A percentile compares a stretch with the other conserved stretches of the same genome.
Evolutionary conservation across 345 rosid species (phyloP).

Genomic region (Pistacia vera): DNA sequence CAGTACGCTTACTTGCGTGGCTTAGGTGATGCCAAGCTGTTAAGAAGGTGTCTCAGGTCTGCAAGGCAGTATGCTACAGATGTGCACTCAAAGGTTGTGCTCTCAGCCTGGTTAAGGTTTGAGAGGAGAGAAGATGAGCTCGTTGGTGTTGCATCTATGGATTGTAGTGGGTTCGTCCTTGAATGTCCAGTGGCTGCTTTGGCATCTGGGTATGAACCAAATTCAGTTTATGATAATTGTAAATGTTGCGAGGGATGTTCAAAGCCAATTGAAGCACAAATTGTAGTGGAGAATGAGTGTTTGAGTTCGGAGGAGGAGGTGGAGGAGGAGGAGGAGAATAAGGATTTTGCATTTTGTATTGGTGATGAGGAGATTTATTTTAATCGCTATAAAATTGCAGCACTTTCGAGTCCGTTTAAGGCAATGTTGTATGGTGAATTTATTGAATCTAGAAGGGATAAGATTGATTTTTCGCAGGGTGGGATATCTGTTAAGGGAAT

Average conservation of each 20-base stretch:
- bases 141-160: slow-evolving; percentile 52
- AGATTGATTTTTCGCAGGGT: slow-evolving; percentile 63
- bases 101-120: slow-evolving; percentile 83
- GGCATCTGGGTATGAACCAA: slow-evolving; percentile 45
- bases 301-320: slow-evolving; percentile 41
- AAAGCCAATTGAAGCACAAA: slow-evolving; percentile 11
- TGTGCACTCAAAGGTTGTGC: slow-evolving; percentile 71
- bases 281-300: slow-evolving; percentile 29
- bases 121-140: slow-evolving; percentile 84
- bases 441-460: slow-evolving; percentile 51
- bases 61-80: slow-evolving; percentile 71
- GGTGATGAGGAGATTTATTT: slow-evolving; percentile 61
- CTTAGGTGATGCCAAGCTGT: slow-evolving; percentile 81
- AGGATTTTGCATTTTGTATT: slow-evolving; percentile 53
- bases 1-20: slow-evolving; percentile 60
- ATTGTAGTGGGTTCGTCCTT: slow-evolving; percentile 51
- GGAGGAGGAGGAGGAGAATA: slow-evolving; percentile 55
- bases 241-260: slow-evolving; percentile 31
- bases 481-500: slow-evolving; percentile 71
- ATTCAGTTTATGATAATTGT: slow-evolving; percentile 46
- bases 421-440: slow-evolving; percentile 85
- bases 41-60: slow-evolving; percentile 66
- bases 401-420: slow-evolving; percentile 73
- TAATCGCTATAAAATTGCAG: slow-evolving; percentile 59
- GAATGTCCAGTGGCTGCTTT: slow-evolving; percentile 68